Conservation (phyloP, 2,329 filamentous ascomycete genomes). For the Aspergillus sp. region DNA sequence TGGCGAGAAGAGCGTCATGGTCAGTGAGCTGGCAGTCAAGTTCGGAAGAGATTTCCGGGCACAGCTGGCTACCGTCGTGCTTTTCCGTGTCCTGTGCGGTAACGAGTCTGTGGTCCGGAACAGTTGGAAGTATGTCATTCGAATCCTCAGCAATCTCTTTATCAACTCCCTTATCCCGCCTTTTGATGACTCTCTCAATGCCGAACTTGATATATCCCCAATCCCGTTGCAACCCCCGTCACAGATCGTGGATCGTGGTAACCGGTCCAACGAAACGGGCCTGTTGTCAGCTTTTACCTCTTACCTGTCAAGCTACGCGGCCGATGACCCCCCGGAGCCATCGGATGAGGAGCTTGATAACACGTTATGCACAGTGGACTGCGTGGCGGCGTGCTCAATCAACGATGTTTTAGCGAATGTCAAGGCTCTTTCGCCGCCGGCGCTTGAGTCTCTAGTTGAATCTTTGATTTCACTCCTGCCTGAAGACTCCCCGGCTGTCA, state of each 20-base stretch:
- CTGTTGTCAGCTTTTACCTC: conserved; percentile 91
- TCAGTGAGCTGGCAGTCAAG: conserved; percentile 93
- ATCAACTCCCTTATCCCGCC: conserved; percentile 86
- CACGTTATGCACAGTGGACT: conserved; percentile 88
- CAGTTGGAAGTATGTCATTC: conserved; percentile 58
- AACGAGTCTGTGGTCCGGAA: conserved; percentile 69
- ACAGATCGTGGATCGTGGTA: conserved; percentile 81
- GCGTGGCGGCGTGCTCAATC: conserved; percentile 81
- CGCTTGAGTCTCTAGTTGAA: conserved; percentile 57
- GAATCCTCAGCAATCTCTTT: conserved; percentile 92
- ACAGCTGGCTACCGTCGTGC: conserved; percentile 85
- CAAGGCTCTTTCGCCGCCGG: conserved; percentile 54
- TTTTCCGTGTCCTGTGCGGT: conserved; percentile 83
- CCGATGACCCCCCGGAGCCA: conserved; percentile 92
- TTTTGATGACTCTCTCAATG: conserved; percentile 59
- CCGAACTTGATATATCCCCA: conserved; percentile 61
- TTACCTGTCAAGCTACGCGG: conserved; percentile 97
- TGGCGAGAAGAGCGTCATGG: conserved; percentile 90
- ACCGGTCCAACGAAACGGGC: conserved; percentile 68
- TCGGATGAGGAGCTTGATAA: conserved; percentile 96
- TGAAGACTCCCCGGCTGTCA: conserved; percentile 73
- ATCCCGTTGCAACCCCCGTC: conserved; percentile 89
- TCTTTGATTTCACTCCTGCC: conserved; percentile 76
- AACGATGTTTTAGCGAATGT: conserved; percentile 76
- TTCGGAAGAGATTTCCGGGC: conserved; percentile 90